Percentiles rank a stretch among this genome's conserved stretches.
Evolutionary conservation across 2,329 filamentous ascomycete species (phyloP).

Genomic region (Scytalidium lignicola): DNA sequence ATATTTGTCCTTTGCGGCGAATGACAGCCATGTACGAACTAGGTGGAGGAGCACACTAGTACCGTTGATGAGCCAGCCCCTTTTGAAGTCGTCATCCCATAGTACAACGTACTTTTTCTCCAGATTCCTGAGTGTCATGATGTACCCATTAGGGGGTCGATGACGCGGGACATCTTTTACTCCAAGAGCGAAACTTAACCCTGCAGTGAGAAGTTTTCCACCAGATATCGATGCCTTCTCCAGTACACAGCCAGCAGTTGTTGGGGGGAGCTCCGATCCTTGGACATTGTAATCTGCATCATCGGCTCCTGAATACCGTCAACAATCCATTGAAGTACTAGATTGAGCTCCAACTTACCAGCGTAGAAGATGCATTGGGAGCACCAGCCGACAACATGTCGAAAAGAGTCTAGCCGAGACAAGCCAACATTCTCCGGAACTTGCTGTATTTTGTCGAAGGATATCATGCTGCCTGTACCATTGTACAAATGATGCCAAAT

Average conservation of each 20-base stretch:
- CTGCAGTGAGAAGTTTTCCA: constrained; percentile 1
- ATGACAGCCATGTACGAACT: constrained; percentile 15
- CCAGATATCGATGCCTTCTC: background rate
- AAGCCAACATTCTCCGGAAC: background rate
- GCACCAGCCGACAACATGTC: constrained; percentile 7
- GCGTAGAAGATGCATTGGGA: constrained; percentile 1
- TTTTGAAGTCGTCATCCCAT: constrained; percentile 18
- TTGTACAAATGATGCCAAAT: constrained; percentile 5
- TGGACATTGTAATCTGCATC: background rate
- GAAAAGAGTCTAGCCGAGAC: background rate
- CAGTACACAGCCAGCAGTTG: background rate
- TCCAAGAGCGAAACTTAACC: background rate
- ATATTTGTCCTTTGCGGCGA: constrained; percentile 6
- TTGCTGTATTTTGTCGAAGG: background rate
- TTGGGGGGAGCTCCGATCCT: background rate
- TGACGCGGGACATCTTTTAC: background rate
- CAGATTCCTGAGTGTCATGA: constrained; percentile 14
- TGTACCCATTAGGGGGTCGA: background rate
- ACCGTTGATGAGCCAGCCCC: constrained; percentile 27
- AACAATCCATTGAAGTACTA: too few species aligned
- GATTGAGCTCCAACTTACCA: too few species aligned
- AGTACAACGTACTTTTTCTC: constrained; percentile 16
- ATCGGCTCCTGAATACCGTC: constrained; percentile 1
- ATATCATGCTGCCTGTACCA: background rate
- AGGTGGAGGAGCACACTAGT: constrained; percentile 21